Evolutionary conservation across 1,284 basidiomycete genomes (phyloP).

Genomic region (Cronartium quercuum): DNA sequence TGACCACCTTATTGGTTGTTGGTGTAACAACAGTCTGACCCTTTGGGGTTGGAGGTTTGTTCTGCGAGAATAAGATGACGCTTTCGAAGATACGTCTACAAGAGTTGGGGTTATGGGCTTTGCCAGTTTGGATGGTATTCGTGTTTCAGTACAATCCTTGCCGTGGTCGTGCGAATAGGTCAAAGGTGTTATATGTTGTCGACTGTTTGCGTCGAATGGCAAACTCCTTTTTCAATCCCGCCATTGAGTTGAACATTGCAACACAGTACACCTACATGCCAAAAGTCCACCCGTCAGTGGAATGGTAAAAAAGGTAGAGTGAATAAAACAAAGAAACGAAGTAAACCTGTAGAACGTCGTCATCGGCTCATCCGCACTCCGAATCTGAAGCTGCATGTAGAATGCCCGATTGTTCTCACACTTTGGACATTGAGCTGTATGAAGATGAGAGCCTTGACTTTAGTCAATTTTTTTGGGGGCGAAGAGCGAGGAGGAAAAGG

Average conservation of each 20-base stretch:
- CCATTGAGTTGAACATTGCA: slow-evolving; percentile 35
- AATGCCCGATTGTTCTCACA: slow-evolving; percentile 85
- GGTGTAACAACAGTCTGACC: too few relatives aligned
- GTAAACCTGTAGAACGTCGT: slow-evolving; percentile 70
- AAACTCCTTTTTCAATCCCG: slow-evolving; percentile 4
- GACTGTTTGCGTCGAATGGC: too few relatives aligned
- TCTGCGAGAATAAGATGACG: too few relatives aligned
- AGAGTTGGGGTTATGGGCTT: too few relatives aligned
- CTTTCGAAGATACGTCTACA: too few relatives aligned
- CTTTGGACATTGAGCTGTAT: slow-evolving; percentile 72
- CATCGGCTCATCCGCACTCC: slow-evolving; percentile 94
- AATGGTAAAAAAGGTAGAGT: background rate
- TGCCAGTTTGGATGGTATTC: too few relatives aligned
- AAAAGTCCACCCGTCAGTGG: background rate
- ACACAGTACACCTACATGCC: slow-evolving; percentile 20
- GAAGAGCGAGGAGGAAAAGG: background rate
- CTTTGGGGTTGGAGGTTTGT: too few relatives aligned
- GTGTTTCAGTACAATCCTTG: too few relatives aligned
- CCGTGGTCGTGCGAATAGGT: too few relatives aligned
- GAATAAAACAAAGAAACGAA: background rate
- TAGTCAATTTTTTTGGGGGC: background rate
- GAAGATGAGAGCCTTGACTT: background rate
- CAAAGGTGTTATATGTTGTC: too few relatives aligned
- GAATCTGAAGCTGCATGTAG: slow-evolving; percentile 92
- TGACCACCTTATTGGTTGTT: too few relatives aligned